Conservation (phyloP, 2,329 filamentous ascomycete species). For the Alternaria incomplexa region DNA sequence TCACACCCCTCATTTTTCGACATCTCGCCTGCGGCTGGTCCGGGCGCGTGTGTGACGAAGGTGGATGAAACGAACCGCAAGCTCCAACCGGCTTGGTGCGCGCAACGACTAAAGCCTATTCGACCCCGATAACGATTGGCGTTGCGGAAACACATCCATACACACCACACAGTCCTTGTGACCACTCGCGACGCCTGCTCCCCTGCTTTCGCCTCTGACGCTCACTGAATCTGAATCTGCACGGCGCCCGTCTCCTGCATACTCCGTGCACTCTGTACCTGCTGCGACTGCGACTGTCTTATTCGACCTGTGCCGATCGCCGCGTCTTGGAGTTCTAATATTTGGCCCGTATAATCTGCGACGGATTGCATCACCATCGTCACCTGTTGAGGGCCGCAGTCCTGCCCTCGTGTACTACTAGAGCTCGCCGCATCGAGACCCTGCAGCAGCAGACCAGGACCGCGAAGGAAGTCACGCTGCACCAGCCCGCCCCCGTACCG, state of each 20-base stretch:
- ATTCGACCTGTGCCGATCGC: slow-evolving; percentile 2
- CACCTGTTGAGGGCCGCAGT: slow-evolving; percentile 12
- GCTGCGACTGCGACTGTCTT: slow-evolving; percentile 10
- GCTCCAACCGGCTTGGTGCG: slow-evolving; percentile 32
- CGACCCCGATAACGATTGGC: slow-evolving; percentile 32
- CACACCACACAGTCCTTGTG: slow-evolving; percentile 28
- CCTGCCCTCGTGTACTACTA: slow-evolving; percentile 23
- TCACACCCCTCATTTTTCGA: slow-evolving; percentile 28
- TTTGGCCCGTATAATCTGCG: slow-evolving; percentile 11
- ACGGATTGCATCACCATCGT: slow-evolving; percentile 21
- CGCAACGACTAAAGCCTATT: slow-evolving; percentile 24
- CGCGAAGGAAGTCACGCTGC: slow-evolving; percentile 22
- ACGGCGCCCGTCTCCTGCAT: slow-evolving; percentile 23
- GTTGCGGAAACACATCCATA: slow-evolving; percentile 16
- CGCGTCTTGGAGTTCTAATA: slow-evolving; percentile 6
- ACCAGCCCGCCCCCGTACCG: slow-evolving; percentile 2
- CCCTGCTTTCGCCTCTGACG: slow-evolving; percentile 21
- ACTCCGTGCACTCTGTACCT: slow-evolving; percentile 7
- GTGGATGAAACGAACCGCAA: slow-evolving; percentile 31
- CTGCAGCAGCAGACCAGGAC: slow-evolving; percentile 18
- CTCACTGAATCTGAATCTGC: slow-evolving; percentile 16
- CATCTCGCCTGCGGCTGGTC: slow-evolving; percentile 26
- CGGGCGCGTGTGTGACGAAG: slow-evolving; percentile 37
- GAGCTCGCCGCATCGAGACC: slow-evolving; percentile 21
- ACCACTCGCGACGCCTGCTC: slow-evolving; percentile 28